A percentile compares a stretch with the other conserved stretches of the same genome.
Conservation (phyloP, 148 eudicot genomes). For the Spergularia bocconei region DNA sequence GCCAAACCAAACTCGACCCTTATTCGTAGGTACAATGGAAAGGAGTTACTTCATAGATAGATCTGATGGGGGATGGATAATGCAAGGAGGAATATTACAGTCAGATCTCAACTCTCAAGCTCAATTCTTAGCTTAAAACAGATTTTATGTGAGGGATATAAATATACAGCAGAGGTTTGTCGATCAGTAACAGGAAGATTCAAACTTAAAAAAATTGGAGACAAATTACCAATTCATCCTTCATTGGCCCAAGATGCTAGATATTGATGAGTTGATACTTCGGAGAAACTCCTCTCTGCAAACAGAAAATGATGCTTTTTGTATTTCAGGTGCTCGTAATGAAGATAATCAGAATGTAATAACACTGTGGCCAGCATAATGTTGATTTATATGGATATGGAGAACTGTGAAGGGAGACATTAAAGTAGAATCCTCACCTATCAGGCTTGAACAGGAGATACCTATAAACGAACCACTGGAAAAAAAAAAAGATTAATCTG, state of each 20-base stretch:
- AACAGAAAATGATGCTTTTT: neutral
- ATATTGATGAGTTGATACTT: slow-evolving; percentile 52
- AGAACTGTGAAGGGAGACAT: neutral
- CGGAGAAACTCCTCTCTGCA: slow-evolving; percentile 67
- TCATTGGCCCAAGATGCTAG: slow-evolving; percentile 85
- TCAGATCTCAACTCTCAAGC: neutral
- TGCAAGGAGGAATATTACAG: no score
- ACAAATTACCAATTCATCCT: neutral
- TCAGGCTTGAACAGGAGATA: slow-evolving; percentile 95
- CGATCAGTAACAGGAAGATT: neutral
- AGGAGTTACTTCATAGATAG: no score
- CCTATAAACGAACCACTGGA: slow-evolving; percentile 91
- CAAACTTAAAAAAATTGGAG: neutral
- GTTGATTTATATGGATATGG: neutral
- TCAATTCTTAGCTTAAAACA: neutral
- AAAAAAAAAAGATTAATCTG: slow-evolving; percentile 22
- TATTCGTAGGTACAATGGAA: no score
- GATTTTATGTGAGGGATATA: neutral
- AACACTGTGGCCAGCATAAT: neutral
- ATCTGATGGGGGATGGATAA: no score
- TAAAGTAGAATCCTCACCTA: slow-evolving; percentile 42
- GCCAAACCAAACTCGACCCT: no score
- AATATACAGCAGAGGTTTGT: slow-evolving; percentile 10
- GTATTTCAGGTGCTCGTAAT: neutral
- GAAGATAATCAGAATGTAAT: neutral